A percentile compares a stretch with the other conserved stretches of the same genome.
Conservation (phyloP, 345 rosid genomes). For the Salix arbutifolia region DNA sequence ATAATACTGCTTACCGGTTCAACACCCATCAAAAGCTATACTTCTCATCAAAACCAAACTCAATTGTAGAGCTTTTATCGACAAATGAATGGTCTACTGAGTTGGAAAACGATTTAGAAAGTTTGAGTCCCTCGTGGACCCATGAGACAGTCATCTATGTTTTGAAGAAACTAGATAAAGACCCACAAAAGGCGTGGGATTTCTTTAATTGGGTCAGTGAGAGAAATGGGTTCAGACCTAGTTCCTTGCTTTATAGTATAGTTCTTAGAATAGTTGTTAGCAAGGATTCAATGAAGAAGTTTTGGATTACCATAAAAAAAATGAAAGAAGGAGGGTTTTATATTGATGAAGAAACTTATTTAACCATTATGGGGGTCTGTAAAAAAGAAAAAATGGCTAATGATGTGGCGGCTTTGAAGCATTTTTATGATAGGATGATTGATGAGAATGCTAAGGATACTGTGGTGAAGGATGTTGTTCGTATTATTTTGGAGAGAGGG, state of each 20-base stretch:
- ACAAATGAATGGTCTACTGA: constrained; percentile 45
- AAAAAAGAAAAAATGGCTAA: constrained; percentile 44
- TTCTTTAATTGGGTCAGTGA: constrained; percentile 66
- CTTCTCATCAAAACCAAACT: constrained; percentile 45
- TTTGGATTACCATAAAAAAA: constrained; percentile 54
- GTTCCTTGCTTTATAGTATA: constrained; percentile 56
- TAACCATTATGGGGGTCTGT: constrained; percentile 36
- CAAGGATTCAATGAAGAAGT: constrained; percentile 49
- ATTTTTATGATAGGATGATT: constrained; percentile 64
- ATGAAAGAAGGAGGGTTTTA: constrained; percentile 59
- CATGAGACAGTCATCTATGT: constrained; percentile 56
- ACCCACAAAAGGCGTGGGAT: constrained; percentile 45
- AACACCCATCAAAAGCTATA: constrained; percentile 20
- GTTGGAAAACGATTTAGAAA: constrained; percentile 31
- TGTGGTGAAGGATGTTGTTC: constrained; percentile 38
- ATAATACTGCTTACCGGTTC: constrained; percentile 11
- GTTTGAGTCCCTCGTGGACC: constrained; percentile 24
- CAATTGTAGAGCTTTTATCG: constrained; percentile 41
- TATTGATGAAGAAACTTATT: constrained; percentile 64
- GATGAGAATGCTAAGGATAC: constrained; percentile 52
- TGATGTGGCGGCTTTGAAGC: constrained; percentile 55
- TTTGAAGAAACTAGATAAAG: constrained; percentile 10
- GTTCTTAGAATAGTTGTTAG: constrained; percentile 57
- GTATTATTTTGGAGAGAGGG: constrained; percentile 29
- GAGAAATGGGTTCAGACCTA: constrained; percentile 53